Evolutionary conservation across 495 filamentous ascomycete genomes (phyloP), one percentile per base, ranked within the genome.

Genomic region (Tuber borchii): DNA sequence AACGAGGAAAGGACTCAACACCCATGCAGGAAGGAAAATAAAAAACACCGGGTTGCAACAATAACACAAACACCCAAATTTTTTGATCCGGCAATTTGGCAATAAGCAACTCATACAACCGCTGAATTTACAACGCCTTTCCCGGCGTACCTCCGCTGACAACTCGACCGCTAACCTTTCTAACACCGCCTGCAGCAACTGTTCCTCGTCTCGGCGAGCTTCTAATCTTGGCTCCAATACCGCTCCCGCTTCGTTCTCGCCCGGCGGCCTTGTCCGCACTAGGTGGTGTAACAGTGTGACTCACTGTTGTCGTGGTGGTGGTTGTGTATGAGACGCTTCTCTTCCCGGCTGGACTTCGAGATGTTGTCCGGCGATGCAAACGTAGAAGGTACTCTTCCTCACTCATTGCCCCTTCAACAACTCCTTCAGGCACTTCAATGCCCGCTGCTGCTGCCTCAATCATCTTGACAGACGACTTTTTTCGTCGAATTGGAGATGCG

Each of bases 151-250:
- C 90, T 22, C 91, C 85, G 82, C 94, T 97, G 12, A 93, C 93
- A n/a, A 97, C 88, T 14, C 95, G 89, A n/a, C 93, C 93, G 83
- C 94, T 97, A 9, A 91, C 91, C 86, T 99, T 99, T 73, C 95
- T 89, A 39, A 97, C 91, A 20, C 93, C 93, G 80, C 77, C 84
- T 86, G 85, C 87, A 85, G 78, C 87, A 87, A 81, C 87, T 85
- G 78, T 90, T 85, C 74, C 90, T 73, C 83, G 84, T 74, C 85
- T 88, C 43, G 89, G 90, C 80, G 88, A 90, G 1, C 90, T 87
- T 48, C 94, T 88, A 70, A 91, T 87, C 87, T 97, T 97, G 77
- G 87, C 87, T 70, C 91, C 87, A 22, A 96, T 89, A 34, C 88
- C 87, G 12, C 88, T 91, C 69, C 88, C 88, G 45, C 90, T 91